Evolutionary conservation across 1,284 basidiomycete species (phyloP).

Genomic region (Cryptococcus sp.): DNA sequence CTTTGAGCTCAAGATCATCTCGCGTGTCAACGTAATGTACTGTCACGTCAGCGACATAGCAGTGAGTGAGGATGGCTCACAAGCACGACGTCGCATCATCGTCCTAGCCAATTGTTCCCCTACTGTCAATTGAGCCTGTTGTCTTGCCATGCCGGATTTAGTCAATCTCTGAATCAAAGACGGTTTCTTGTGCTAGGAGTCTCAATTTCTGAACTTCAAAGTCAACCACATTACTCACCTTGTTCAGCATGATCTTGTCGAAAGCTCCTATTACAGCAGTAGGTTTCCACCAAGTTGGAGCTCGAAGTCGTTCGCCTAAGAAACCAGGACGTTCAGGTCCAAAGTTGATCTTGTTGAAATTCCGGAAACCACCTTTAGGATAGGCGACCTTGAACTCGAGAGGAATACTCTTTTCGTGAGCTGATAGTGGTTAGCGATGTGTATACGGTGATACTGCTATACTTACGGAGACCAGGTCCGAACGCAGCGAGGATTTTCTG

Average conservation of each 20-base stretch:
- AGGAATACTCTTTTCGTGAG: slow-evolving; percentile 38
- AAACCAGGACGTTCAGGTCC: slow-evolving; percentile 23
- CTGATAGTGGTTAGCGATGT: background rate
- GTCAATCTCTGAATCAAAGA: slow-evolving; percentile 80
- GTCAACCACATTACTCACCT: slow-evolving; percentile 51
- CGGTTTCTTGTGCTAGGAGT: slow-evolving; percentile 71
- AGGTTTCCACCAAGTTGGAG: slow-evolving; percentile 89
- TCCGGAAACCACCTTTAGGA: slow-evolving; percentile 64
- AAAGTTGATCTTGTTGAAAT: slow-evolving; percentile 39
- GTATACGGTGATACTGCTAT: background rate
- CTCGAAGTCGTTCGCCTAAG: slow-evolving; percentile 59
- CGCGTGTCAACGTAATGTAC: slow-evolving; percentile 83
- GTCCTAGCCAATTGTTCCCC: slow-evolving; percentile 78
- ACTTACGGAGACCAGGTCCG: slow-evolving; percentile 53
- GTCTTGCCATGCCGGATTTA: slow-evolving; percentile 59
- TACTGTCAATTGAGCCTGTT: slow-evolving; percentile 65
- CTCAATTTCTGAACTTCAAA: no score
- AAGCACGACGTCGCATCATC: slow-evolving; percentile 60
- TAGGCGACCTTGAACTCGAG: slow-evolving; percentile 90
- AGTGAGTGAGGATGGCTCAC: slow-evolving; percentile 13
- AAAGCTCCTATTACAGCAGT: slow-evolving; percentile 83
- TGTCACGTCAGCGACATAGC: slow-evolving; percentile 6
- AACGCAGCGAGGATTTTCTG: slow-evolving; percentile 71
- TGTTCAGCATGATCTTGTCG: slow-evolving; percentile 78
- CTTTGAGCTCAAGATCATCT: slow-evolving; percentile 85